These are phyloP conservation scores for Botryotinia narcissicola DNA, from an alignment of 2,329 filamentous ascomycete genomes.

Conservation along the genomic window DNA sequence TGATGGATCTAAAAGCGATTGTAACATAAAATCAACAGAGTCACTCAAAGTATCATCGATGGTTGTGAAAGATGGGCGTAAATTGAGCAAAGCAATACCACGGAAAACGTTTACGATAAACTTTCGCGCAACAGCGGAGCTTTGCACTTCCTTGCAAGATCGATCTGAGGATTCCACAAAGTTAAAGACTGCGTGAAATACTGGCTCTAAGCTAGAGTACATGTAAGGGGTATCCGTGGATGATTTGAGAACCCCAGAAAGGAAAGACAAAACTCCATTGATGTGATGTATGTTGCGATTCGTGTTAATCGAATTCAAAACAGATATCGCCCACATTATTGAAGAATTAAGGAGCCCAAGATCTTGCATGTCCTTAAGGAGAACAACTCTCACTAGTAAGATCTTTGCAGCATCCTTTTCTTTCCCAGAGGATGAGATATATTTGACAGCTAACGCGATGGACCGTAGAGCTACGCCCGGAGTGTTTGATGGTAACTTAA, in stretches of 20 bases:
- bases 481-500: conserved; percentile 57
- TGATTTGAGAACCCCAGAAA: conserved; percentile 68
- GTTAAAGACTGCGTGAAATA: conserved; percentile 64
- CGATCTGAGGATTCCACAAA: conserved; percentile 53
- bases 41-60: conserved; percentile 65
- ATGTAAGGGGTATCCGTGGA: conserved; percentile 75
- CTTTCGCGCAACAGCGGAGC: conserved; percentile 78
- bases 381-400: conserved; percentile 76
- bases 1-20: conserved; percentile 78
- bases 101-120: conserved; percentile 81
- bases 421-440: conserved; percentile 74
- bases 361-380: conserved; percentile 83
- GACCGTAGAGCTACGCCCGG: conserved; percentile 70
- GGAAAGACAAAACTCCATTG: conserved; percentile 75
- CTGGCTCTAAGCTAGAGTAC: conserved; percentile 59
- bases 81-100: conserved; percentile 64
- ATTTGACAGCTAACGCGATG: conserved; percentile 67
- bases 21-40: conserved; percentile 77
- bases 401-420: conserved; percentile 85
- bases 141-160: conserved; percentile 54
- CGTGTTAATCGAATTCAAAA: conserved; percentile 49
- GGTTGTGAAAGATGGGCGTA: conserved; percentile 22
- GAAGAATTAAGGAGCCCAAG: conserved; percentile 67
- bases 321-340: conserved; percentile 66
- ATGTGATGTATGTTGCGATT: conserved; percentile 65